Percentiles rank a stretch among this genome's conserved stretches.
Conservation (phyloP, 371 early-diverging fungal species). For the Phascolomyces articulosus region DNA sequence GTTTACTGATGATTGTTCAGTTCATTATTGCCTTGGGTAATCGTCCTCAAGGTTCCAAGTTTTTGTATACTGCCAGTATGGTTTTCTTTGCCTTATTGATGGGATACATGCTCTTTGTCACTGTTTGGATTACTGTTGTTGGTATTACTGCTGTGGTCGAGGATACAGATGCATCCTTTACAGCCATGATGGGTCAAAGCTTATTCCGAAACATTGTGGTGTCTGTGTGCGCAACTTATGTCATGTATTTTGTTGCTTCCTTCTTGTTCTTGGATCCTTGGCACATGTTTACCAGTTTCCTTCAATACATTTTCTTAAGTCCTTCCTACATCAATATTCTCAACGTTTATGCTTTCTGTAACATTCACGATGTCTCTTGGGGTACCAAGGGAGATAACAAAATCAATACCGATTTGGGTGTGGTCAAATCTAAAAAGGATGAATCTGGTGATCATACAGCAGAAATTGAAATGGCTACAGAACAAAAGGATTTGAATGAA, state of each 20-base stretch:
- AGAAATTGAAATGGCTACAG: slow-evolving; percentile 72
- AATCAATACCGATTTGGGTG: slow-evolving; percentile 63
- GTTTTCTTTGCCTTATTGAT: slow-evolving; percentile 57
- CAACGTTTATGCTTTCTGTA: slow-evolving; percentile 73
- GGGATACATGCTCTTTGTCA: slow-evolving; percentile 66
- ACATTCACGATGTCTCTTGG: slow-evolving; percentile 83
- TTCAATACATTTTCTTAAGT: slow-evolving; percentile 52
- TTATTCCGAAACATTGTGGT: slow-evolving; percentile 63
- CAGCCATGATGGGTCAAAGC: slow-evolving; percentile 34
- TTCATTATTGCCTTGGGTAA: slow-evolving; percentile 83
- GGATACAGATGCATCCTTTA: slow-evolving; percentile 21
- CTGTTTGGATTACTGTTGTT: slow-evolving; percentile 52
- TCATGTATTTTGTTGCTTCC: slow-evolving; percentile 66
- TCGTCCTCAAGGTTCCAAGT: slow-evolving; percentile 80
- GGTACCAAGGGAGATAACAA: slow-evolving; percentile 91
- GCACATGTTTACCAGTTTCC: slow-evolving; percentile 61
- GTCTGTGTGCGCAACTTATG: slow-evolving; percentile 68
- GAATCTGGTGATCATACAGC: slow-evolving; percentile 51
- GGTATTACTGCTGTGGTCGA: slow-evolving; percentile 43
- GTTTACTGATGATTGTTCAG: slow-evolving; percentile 61
- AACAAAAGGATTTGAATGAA: slow-evolving; percentile 76
- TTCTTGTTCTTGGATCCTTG: slow-evolving; percentile 71
- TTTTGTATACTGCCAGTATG: slow-evolving; percentile 62
- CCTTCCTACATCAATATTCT: slow-evolving; percentile 68
- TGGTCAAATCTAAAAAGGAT: slow-evolving; percentile 60